Evolutionary conservation across 2,329 filamentous ascomycete genomes (phyloP).

Genomic region (Cladosporium sp.): DNA sequence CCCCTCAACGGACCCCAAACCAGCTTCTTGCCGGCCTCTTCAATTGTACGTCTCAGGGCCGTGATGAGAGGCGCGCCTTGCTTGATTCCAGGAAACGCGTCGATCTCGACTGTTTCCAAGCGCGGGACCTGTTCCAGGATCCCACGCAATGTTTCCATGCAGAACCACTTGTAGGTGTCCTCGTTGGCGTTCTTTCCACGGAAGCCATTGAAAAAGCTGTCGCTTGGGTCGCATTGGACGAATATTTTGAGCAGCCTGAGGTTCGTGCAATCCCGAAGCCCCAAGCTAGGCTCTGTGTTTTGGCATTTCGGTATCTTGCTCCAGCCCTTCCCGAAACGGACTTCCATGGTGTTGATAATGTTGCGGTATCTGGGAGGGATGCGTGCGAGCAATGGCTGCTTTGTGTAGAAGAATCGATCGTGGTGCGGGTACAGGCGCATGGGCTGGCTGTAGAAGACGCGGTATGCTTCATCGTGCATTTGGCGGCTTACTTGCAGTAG

Average conservation of each 20-base stretch:
- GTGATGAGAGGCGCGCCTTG: conserved; percentile 47
- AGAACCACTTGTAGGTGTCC: conserved; percentile 66
- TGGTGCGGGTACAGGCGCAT: conserved; percentile 63
- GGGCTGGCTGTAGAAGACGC: conserved; percentile 59
- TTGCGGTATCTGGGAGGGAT: conserved; percentile 55
- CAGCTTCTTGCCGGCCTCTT: conserved; percentile 47
- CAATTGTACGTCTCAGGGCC: conserved; percentile 41
- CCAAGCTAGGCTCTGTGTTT: conserved; percentile 60
- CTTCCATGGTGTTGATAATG: conserved; percentile 57
- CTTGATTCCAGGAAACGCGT: conserved; percentile 61
- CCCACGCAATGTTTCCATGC: conserved; percentile 48
- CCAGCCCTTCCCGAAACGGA: conserved; percentile 69
- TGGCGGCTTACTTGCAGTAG: conserved; percentile 56
- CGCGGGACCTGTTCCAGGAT: conserved; percentile 54
- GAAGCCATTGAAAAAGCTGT: conserved; percentile 61
- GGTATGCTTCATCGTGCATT: conserved; percentile 57
- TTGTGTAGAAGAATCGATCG: conserved; percentile 64
- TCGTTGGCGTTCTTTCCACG: conserved; percentile 46
- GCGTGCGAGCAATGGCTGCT: conserved; percentile 63
- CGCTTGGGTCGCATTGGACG: conserved; percentile 64
- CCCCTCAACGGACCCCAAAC: conserved; percentile 62
- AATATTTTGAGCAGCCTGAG: conserved; percentile 59
- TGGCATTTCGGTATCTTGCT: conserved; percentile 63
- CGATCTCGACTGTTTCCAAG: conserved; percentile 58
- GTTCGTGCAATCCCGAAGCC: conserved; percentile 55